These are phyloP conservation scores for Aegle marmelos DNA, from an alignment of 345 rosid species.

Conservation along the genomic window DNA sequence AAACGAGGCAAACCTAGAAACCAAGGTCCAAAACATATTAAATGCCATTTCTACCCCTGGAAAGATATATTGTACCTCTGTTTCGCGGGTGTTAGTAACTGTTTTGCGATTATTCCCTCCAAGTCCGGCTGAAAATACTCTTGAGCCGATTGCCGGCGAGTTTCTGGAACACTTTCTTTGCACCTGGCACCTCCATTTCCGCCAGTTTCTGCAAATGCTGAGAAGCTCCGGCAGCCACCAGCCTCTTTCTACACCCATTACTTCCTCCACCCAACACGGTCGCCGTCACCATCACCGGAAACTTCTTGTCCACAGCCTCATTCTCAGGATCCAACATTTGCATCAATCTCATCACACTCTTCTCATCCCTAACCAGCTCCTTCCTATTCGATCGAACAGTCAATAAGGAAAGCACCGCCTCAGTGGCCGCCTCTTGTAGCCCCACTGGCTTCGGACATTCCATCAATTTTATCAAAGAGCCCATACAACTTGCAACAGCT, in stretches of 20 bases:
- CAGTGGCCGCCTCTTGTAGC: conserved; percentile 60
- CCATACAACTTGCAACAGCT: conserved; percentile 55
- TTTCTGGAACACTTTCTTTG: conserved; percentile 59
- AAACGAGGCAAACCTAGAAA: neutral
- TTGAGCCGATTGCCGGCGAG: conserved; percentile 58
- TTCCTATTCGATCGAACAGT: conserved; percentile 59
- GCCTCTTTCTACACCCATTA: conserved; percentile 44
- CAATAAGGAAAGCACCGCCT: conserved; percentile 50
- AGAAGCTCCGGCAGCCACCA: conserved; percentile 55
- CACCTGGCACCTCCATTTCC: conserved; percentile 68
- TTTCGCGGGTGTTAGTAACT: conserved; percentile 35
- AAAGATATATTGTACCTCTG: conserved; percentile 28
- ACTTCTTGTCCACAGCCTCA: conserved; percentile 50
- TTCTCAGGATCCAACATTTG: conserved; percentile 69
- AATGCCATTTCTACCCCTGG: conserved; percentile 22
- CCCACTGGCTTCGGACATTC: conserved; percentile 76
- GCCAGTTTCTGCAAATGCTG: conserved; percentile 49
- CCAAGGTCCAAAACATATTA: neutral
- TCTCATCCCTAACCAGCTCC: conserved; percentile 65
- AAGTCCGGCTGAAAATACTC: conserved; percentile 56
- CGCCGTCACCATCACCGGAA: conserved; percentile 55
- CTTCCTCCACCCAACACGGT: conserved; percentile 49
- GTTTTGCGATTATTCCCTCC: conserved; percentile 56
- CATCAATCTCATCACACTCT: conserved; percentile 59
- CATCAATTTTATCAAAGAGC: conserved; percentile 56